phyloP scores from a whole-genome alignment of 1,284 basidiomycete genomes.

The Ustilago esculenta region DNA sequence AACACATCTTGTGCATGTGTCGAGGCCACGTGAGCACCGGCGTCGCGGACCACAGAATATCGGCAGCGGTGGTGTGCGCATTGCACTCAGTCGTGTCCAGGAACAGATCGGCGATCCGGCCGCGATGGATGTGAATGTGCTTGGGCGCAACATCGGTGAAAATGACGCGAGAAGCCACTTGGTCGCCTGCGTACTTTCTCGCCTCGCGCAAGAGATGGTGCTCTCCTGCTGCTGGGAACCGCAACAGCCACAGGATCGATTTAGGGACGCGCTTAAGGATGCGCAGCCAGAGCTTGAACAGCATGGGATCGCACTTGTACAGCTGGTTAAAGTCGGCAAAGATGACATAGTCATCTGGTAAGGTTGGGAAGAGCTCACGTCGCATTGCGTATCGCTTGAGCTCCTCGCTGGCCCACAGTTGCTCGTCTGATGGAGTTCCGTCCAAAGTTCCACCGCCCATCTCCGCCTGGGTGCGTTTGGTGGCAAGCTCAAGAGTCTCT shows the following conservation, averaged over 20 bases:
- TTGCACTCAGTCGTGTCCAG: slow-evolving; percentile 77
- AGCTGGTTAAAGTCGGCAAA: slow-evolving; percentile 77
- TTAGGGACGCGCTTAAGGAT: slow-evolving; percentile 72
- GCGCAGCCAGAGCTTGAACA: slow-evolving; percentile 73
- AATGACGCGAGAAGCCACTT: slow-evolving; percentile 72
- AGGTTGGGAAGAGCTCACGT: slow-evolving; percentile 69
- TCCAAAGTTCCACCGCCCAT: too few species aligned
- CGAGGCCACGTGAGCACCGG: slow-evolving; percentile 74
- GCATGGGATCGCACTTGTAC: slow-evolving; percentile 68
- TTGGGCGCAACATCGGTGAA: slow-evolving; percentile 74
- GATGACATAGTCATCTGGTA: slow-evolving; percentile 70
- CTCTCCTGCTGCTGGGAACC: slow-evolving; percentile 74
- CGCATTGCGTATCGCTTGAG: slow-evolving; percentile 70
- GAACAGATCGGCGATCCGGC: slow-evolving; percentile 73
- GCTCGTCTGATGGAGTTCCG: too few species aligned
- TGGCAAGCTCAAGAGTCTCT: slow-evolving; percentile 13
- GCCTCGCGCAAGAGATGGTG: slow-evolving; percentile 72
- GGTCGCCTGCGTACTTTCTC: slow-evolving; percentile 71
- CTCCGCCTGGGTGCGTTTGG: slow-evolving; percentile 3
- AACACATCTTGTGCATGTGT: slow-evolving; percentile 74
- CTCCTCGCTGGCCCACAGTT: slow-evolving; percentile 72
- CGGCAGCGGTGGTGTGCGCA: slow-evolving; percentile 74
- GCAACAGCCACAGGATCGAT: slow-evolving; percentile 74
- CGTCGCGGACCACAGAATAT: slow-evolving; percentile 75
- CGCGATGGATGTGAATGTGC: slow-evolving; percentile 72